Evolutionary conservation across 768 basidiomycete species (phyloP).

Genomic region (Coprinellus aureogranulatus): DNA sequence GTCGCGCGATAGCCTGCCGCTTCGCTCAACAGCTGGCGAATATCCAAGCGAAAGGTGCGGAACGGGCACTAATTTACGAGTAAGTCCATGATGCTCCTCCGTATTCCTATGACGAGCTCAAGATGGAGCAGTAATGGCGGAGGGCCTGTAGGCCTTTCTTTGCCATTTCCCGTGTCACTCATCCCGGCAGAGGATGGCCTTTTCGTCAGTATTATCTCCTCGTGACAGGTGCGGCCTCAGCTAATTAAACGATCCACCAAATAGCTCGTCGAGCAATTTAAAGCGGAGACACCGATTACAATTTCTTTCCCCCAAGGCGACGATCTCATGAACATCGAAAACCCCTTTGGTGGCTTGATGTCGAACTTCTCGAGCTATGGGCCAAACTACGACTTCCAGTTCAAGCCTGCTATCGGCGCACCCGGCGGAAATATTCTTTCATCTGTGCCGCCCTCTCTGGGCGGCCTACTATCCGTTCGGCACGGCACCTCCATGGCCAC

Average conservation of each 20-base stretch:
- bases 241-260: neutral
- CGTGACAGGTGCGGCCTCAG: neutral
- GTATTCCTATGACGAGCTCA: neutral
- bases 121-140: slow-evolving; percentile 38
- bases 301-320: slow-evolving; percentile 50
- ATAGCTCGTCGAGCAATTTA: slow-evolving; percentile 45
- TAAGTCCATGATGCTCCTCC: slow-evolving; percentile 29
- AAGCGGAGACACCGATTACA: slow-evolving; percentile 38
- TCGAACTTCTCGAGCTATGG: slow-evolving; percentile 56
- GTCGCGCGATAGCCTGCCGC: slow-evolving; percentile 57
- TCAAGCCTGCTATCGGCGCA: slow-evolving; percentile 53
- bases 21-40: slow-evolving; percentile 56
- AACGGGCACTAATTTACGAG: slow-evolving; percentile 53
- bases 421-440: slow-evolving; percentile 54
- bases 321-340: slow-evolving; percentile 40
- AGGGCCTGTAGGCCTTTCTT: slow-evolving; percentile 41
- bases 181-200: slow-evolving; percentile 56
- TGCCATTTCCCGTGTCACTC: slow-evolving; percentile 46
- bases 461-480: slow-evolving; percentile 34
- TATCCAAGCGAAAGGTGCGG: slow-evolving; percentile 53
- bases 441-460: slow-evolving; percentile 40
- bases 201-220: slow-evolving; percentile 44
- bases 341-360: slow-evolving; percentile 55
- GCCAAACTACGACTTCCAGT: slow-evolving; percentile 57
- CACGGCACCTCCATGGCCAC: slow-evolving; percentile 48